Evolutionary conservation across 176 grass and related monocot genomes (phyloP).

Genomic region (Rhynchospora breviuscula): DNA sequence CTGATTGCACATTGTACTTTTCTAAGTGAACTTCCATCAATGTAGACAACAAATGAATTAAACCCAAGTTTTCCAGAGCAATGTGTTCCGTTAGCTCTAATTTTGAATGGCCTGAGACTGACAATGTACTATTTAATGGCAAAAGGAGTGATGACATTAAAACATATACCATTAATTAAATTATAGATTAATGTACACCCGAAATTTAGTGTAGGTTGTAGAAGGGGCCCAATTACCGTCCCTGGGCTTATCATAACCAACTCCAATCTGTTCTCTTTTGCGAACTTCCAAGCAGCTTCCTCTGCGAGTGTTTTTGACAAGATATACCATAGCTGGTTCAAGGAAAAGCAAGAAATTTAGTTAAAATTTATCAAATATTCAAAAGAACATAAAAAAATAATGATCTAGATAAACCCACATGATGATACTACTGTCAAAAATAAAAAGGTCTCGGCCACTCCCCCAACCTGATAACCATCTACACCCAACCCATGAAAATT

Average conservation of each 20-base stretch:
- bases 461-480: too few relatives aligned
- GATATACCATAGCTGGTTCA: conserved; percentile 25
- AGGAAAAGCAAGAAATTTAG: not conserved
- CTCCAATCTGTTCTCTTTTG: conserved; percentile 20
- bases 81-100: too few relatives aligned
- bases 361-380: not conserved
- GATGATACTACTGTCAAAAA: not conserved
- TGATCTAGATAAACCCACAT: not conserved
- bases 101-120: too few relatives aligned
- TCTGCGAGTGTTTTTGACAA: conserved; percentile 28
- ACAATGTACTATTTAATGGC: not conserved
- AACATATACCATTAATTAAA: conserved; percentile 1
- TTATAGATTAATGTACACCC: not conserved
- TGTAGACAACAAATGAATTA: too few relatives aligned
- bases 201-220: not conserved
- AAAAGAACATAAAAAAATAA: not conserved
- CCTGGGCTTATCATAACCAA: conserved; percentile 18
- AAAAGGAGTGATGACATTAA: not conserved
- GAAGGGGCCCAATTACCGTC: conserved; percentile 30
- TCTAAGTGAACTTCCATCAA: too few relatives aligned
- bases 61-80: too few relatives aligned
- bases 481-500: too few relatives aligned
- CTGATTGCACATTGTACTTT: too few relatives aligned
- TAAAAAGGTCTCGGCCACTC: not conserved
- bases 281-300: conserved; percentile 26